Percentiles rank a stretch among this genome's conserved stretches.
phyloP scores from a whole-genome alignment of 129 eudicot genomes.

The Glebionis coronaria region DNA sequence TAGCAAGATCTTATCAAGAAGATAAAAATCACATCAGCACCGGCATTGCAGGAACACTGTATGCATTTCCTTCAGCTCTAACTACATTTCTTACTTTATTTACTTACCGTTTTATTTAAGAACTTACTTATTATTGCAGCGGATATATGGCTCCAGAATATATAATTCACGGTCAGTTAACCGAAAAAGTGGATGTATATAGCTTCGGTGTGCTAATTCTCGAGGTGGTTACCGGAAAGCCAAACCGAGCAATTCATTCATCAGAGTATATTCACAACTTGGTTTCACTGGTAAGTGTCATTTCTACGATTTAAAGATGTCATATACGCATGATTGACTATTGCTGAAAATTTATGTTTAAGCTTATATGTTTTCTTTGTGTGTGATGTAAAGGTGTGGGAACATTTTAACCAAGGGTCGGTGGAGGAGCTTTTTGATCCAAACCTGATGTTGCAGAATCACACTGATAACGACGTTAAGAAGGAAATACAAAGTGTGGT shows the following conservation, averaged over 20 bases:
- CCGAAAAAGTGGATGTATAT: constrained; percentile 77
- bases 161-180: constrained; percentile 58
- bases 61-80: constrained; percentile 15
- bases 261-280: constrained; percentile 46
- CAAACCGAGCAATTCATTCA: constrained; percentile 44
- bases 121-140: constrained; percentile 17
- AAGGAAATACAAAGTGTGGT: constrained; percentile 49
- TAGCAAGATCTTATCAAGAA: constrained; percentile 79
- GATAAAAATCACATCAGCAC: constrained; percentile 87
- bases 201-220: constrained; percentile 65
- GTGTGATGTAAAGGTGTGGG: constrained; percentile 54
- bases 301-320: not conserved
- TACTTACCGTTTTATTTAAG: not conserved
- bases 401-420: constrained; percentile 52
- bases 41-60: constrained; percentile 86
- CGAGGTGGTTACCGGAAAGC: constrained; percentile 73
- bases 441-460: constrained; percentile 42
- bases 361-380: not conserved
- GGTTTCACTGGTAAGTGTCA: constrained; percentile 46
- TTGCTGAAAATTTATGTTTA: not conserved
- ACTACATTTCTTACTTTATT: not conserved
- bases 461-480: constrained; percentile 22
- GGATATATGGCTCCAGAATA: constrained; percentile 87
- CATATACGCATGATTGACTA: not conserved
- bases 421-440: constrained; percentile 57